Percentiles rank a stretch among this genome's conserved stretches.
Evolutionary conservation across 2,329 filamentous ascomycete species (phyloP).

Genomic region (Amphichorda felina): DNA sequence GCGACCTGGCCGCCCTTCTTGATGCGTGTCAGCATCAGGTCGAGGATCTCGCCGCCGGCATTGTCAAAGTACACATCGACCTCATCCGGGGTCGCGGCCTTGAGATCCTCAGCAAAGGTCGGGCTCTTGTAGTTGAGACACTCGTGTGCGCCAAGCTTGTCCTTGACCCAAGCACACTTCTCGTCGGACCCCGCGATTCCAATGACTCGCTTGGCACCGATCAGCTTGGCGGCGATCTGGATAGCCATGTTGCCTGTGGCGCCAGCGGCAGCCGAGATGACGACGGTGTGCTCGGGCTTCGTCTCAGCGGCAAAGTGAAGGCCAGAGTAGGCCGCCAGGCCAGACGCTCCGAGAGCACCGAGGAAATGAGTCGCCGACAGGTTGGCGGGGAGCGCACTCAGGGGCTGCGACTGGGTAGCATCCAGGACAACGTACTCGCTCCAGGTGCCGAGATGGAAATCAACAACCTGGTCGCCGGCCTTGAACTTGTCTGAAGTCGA

Average conservation of each 20-base stretch:
- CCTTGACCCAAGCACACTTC: constrained; percentile 15
- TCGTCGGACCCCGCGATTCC: constrained; percentile 15
- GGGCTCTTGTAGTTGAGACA: constrained; percentile 18
- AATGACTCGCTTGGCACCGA: constrained; percentile 14
- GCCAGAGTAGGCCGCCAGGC: constrained; percentile 13
- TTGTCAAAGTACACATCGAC: constrained; percentile 17
- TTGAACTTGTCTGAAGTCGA: constrained; percentile 12
- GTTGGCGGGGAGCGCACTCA: constrained; percentile 10
- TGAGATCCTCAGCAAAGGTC: constrained; percentile 13
- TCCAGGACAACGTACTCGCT: constrained; percentile 14
- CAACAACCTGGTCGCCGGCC: constrained; percentile 13
- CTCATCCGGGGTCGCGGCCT: constrained; percentile 12
- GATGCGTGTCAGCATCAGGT: constrained; percentile 14
- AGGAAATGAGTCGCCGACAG: constrained; percentile 14
- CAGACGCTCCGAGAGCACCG: constrained; percentile 15
- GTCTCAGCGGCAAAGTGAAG: constrained; percentile 12
- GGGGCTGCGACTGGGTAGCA: constrained; percentile 11
- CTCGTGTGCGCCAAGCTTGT: constrained; percentile 13
- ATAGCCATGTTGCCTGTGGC: constrained; percentile 16
- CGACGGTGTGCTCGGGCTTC: constrained; percentile 14
- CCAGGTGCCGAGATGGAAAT: constrained; percentile 16
- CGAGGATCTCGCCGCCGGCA: constrained; percentile 13
- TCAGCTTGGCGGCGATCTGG: constrained; percentile 14
- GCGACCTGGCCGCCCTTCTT: constrained; percentile 13
- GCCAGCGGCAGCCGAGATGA: constrained; percentile 15